Evolutionary conservation across 495 filamentous ascomycete species (phyloP), one percentile per base, ranked within the genome.

Genomic region (Parachaetomium inaequale): DNA sequence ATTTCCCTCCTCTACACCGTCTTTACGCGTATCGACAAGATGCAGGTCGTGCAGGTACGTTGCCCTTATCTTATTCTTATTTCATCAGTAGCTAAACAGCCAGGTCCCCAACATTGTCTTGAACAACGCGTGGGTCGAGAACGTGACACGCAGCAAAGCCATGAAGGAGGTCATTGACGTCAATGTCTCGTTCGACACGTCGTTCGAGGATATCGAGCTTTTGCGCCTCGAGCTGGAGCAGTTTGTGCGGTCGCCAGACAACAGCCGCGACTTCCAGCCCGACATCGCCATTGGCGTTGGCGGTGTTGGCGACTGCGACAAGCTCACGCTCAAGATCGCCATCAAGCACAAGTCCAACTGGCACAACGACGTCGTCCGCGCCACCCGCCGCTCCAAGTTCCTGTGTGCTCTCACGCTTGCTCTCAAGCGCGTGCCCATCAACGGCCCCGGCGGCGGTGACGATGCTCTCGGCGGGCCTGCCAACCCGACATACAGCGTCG

Each of bases 291-390:
- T 97, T 53, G 87, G 91, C 59, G 83, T 96, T 19, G 81, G 84
- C 31, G 87, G 91, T 31, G 85, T 97, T 25, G 89, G 86, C 31
- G 88, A 94, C 68, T 86, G 96, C 79, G 90, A 96, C 72, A 94
- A 95, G 72, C 78, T 98, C 29, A 84, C 88, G 66, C 82, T 98
- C 38, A 86, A 84, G 62, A 82, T 94, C 40, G 88, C 90, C 63
- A 91, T 97, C 68, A 85, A 86, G 61, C 92, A 97, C 79, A 96
- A 96, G 78, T 88, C 88, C 63, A 98, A 98, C 77, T 98, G 94
- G 94, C 86, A 93, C 49, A 96, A 95, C 72, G 93, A 96, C 62
- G 82, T 84, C 31, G 80, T 98, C 42, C 87, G 93, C 25, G 85
- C 88, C 25, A 82, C 89, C 17, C 87, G 94, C 45, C 88, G 93